Conservation (phyloP, 441 rosid genomes). For the Gossypium laxum region DNA sequence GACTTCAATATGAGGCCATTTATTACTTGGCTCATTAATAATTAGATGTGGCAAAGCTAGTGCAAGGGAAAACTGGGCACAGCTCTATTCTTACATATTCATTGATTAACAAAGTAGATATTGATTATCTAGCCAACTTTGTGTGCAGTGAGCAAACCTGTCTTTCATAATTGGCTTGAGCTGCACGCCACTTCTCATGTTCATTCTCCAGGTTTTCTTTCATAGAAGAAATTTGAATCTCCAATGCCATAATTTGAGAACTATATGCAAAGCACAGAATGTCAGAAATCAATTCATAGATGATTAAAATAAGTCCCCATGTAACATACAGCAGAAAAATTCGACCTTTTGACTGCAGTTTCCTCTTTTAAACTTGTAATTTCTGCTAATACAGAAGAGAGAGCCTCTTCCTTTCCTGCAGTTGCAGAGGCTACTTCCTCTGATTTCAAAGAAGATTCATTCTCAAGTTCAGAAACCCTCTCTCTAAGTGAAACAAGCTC, state of each 20-base stretch:
- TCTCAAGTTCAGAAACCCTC: constrained; percentile 65
- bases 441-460: constrained; percentile 57
- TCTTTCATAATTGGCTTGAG: constrained; percentile 89
- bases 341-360: constrained; percentile 51
- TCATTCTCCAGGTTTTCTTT: constrained; percentile 67
- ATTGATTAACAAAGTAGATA: background rate
- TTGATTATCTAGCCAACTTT: background rate
- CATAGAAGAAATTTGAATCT: constrained; percentile 47
- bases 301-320: background rate
- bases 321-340: background rate
- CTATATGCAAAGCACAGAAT: constrained; percentile 34
- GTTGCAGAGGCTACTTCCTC: constrained; percentile 57
- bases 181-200: constrained; percentile 68
- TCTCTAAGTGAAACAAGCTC: constrained; percentile 60
- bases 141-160: constrained; percentile 48
- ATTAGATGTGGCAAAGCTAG: background rate
- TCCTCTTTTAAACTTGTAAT: constrained; percentile 63
- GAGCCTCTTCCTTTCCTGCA: constrained; percentile 61
- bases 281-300: constrained; percentile 10
- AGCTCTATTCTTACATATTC: background rate
- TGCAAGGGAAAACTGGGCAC: background rate
- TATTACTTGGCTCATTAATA: background rate
- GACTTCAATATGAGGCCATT: background rate
- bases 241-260: constrained; percentile 58
- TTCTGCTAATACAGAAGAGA: constrained; percentile 58